phyloP scores from a whole-genome alignment of 352 stramenopile genomes.

The Phytophthora crassamura region DNA sequence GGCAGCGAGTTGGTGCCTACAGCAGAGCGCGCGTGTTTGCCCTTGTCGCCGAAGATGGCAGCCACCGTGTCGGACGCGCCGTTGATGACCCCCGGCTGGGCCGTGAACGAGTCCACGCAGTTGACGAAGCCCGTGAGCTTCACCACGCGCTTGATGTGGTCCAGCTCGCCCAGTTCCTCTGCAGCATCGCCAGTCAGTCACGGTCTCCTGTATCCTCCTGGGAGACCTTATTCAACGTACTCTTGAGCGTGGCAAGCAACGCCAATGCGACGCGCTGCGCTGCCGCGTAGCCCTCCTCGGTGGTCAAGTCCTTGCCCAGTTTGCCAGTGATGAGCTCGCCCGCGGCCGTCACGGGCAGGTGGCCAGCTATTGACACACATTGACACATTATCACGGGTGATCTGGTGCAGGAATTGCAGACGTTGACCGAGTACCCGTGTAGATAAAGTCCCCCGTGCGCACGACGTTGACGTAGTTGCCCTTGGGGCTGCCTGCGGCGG shows the following conservation, averaged over 20 bases:
- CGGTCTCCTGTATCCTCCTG: constrained; percentile 1
- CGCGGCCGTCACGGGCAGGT: constrained; percentile 70
- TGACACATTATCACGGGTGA: constrained; percentile 8
- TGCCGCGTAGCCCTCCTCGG: constrained; percentile 91
- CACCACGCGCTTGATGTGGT: constrained; percentile 92
- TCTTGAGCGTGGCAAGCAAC: constrained; percentile 91
- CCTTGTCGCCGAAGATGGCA: constrained; percentile 89
- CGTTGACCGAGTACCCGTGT: constrained; percentile 52
- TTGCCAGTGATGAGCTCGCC: constrained; percentile 89
- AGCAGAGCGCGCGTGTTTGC: constrained; percentile 91
- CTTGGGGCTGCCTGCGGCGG: constrained; percentile 80
- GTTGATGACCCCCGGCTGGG: constrained; percentile 94
- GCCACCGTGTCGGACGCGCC: constrained; percentile 92
- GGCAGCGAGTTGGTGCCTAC: constrained; percentile 96
- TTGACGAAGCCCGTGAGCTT: constrained; percentile 97
- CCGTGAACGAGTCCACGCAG: constrained; percentile 90
- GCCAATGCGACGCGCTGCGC: constrained; percentile 89
- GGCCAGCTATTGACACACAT: constrained; percentile 54
- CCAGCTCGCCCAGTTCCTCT: constrained; percentile 89
- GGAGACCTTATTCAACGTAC: constrained; percentile 31
- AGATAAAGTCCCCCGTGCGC: constrained; percentile 82
- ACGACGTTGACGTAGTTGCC: constrained; percentile 91
- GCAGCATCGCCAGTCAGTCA: constrained; percentile 7
- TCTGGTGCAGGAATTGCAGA: background rate
- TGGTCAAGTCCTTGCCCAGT: constrained; percentile 86